Conservation (phyloP, 192 early-diverging fungal genomes). For the Backusella mclennaniae region DNA sequence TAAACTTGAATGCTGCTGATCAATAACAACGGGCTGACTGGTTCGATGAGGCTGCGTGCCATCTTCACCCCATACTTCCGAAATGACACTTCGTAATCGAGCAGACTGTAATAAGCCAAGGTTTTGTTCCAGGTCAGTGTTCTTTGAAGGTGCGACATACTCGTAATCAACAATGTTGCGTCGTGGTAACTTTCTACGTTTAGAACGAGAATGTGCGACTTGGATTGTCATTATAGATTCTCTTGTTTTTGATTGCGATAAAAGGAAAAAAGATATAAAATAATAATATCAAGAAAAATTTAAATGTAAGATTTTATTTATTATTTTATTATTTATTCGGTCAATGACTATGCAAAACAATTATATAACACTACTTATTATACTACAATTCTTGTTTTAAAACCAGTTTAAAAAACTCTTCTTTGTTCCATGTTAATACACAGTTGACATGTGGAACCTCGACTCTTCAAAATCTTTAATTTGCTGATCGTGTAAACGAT, state of each 20-base stretch:
- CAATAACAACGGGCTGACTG: background rate
- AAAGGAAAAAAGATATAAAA: background rate
- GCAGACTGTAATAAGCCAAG: background rate
- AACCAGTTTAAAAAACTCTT: background rate
- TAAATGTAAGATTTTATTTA: too few species aligned
- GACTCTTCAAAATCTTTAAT: slow-evolving; percentile 43
- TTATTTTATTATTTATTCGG: too few species aligned
- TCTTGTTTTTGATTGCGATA: background rate
- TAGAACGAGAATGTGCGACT: background rate
- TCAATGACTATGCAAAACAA: too few species aligned
- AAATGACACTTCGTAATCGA: background rate
- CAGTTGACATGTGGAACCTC: slow-evolving; percentile 35
- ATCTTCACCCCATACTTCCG: background rate
- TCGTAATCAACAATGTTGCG: slow-evolving; percentile 4
- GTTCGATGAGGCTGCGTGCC: background rate
- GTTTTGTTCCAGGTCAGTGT: background rate
- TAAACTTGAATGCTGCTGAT: background rate
- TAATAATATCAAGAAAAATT: background rate
- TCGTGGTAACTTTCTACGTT: background rate
- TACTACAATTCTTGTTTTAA: background rate
- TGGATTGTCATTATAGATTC: background rate
- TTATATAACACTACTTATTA: background rate
- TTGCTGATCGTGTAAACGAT: slow-evolving; percentile 40
- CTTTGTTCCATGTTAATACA: slow-evolving; percentile 23
- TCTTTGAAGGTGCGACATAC: background rate